A percentile compares a stretch with the other conserved stretches of the same genome.
Evolutionary conservation across 2,329 filamentous ascomycete genomes (phyloP).

Genomic region (Rutstroemia sp.): DNA sequence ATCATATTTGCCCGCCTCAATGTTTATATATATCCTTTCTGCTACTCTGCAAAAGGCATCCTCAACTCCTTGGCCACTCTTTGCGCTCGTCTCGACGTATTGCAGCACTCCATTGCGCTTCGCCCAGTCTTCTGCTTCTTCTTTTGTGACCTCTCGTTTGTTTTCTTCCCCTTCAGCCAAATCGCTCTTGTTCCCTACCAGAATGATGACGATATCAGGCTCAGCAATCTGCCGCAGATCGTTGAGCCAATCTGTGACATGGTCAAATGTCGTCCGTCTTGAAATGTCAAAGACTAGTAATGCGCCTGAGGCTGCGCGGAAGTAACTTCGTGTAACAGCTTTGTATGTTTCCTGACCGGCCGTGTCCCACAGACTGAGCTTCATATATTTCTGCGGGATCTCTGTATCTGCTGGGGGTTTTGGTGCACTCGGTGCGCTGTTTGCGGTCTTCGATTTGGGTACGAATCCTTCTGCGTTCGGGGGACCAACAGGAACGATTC

Average conservation of each 20-base stretch:
- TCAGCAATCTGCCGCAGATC: conserved; percentile 93
- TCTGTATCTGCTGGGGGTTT: conserved; percentile 37
- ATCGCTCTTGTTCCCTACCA: conserved; percentile 95
- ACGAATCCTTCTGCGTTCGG: conserved; percentile 48
- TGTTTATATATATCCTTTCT: conserved; percentile 93
- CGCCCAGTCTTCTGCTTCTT: conserved; percentile 90
- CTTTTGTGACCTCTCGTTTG: conserved; percentile 68
- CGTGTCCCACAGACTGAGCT: conserved; percentile 90
- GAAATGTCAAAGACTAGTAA: conserved; percentile 95
- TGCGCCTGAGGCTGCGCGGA: conserved; percentile 59
- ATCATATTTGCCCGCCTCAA: conserved; percentile 85
- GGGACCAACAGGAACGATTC: conserved; percentile 84
- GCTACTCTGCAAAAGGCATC: conserved; percentile 88
- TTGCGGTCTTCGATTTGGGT: conserved; percentile 36
- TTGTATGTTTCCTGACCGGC: conserved; percentile 98
- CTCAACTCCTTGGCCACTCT: conserved; percentile 91
- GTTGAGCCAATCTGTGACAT: conserved; percentile 87
- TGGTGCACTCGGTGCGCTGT: conserved; percentile 20
- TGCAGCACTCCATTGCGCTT: conserved; percentile 75
- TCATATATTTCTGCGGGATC: conserved; percentile 75
- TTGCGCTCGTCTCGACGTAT: conserved; percentile 94
- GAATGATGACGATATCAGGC: conserved; percentile 85
- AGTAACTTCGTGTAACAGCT: conserved; percentile 81
- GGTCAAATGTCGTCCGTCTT: conserved; percentile 73
- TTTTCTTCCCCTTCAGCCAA: conserved; percentile 52